Evolutionary conservation across 202 grass and related monocot genomes (phyloP), one percentile per base, ranked within the genome.

Genomic region (Bolboschoenoplectus hybrid): DNA sequence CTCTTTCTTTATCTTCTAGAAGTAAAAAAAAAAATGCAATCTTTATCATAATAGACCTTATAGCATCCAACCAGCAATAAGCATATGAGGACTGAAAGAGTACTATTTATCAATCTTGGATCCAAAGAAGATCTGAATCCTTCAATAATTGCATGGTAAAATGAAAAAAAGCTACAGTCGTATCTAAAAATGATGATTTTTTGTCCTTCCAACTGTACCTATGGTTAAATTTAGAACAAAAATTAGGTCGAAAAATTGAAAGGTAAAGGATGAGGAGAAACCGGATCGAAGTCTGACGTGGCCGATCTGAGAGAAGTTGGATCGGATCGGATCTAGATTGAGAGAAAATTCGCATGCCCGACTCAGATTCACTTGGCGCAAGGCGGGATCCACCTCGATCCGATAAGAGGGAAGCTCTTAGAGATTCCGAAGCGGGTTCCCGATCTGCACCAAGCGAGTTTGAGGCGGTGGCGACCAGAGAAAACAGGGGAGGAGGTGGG

Each of bases 381-480:
- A 92, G 93, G 91, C 95, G 93, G 95, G 93, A 97, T 91, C 91
- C 89, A 34, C 66, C 87, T 82, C 86, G 82, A 39, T 70, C 63
- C 49, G 76, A 81, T 72, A 81, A 76, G 74, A 66, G 84, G 49
- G 57, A 20, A 47, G 36, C 62, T 80, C 56, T 75, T 83, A 50
- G 77, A 72, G 74, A 88, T 87, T 86, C 82, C 81, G 16, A 49
- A 67, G 77, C 51, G 84, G 85, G 93, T 91, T 97, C 95, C 95
- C 95, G 95, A 97, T 91, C 93, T 97, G 95, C 95, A 97, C 95
- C 95, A 95, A 97, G 95, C 95, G 95, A 97, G 89, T 84, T 88
- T 80, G 95, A 95, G 95, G 73, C 91, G 92, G 95, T 83, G 89
- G 90, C 88, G 87, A 89, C 70, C 43, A 35, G 71, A 86, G 71